These are phyloP conservation scores for Dictyostelium capitatum DNA, from an alignment of 78 protist genomes.

Conservation along the genomic window DNA sequence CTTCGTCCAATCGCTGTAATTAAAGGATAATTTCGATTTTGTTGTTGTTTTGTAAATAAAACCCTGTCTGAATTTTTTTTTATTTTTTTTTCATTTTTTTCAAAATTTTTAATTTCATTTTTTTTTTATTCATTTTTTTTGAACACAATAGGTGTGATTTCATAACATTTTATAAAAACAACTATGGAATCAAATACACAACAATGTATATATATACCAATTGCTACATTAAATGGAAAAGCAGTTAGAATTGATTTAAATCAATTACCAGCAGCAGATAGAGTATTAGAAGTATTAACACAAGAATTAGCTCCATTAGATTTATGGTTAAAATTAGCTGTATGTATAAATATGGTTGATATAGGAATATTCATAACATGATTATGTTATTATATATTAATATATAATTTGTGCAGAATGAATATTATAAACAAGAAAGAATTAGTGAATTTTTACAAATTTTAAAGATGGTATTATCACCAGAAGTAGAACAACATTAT, in stretches of 20 bases:
- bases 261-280: background rate
- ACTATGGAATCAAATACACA: background rate
- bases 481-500: slow-evolving; percentile 28
- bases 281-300: slow-evolving; percentile 9
- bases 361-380: background rate
- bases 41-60: no score
- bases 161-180: background rate
- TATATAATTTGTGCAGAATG: slow-evolving; percentile 16
- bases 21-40: slow-evolving; percentile 97
- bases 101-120: no score
- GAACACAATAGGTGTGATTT: background rate
- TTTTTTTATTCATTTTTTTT: no score
- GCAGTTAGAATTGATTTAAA: background rate
- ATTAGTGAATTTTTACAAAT: slow-evolving; percentile 23
- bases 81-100: no score
- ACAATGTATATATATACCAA: slow-evolving; percentile 28
- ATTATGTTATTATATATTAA: background rate
- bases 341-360: no score
- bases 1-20: slow-evolving; percentile 96
- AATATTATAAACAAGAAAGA: slow-evolving; percentile 65
- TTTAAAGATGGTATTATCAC: background rate
- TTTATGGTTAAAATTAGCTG: slow-evolving; percentile 62
- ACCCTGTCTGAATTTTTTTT: no score
- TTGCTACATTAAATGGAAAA: background rate
- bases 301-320: slow-evolving; percentile 51